Evolutionary conservation across 768 basidiomycete species (phyloP).

Genomic region (Melanogaster broomeanus): DNA sequence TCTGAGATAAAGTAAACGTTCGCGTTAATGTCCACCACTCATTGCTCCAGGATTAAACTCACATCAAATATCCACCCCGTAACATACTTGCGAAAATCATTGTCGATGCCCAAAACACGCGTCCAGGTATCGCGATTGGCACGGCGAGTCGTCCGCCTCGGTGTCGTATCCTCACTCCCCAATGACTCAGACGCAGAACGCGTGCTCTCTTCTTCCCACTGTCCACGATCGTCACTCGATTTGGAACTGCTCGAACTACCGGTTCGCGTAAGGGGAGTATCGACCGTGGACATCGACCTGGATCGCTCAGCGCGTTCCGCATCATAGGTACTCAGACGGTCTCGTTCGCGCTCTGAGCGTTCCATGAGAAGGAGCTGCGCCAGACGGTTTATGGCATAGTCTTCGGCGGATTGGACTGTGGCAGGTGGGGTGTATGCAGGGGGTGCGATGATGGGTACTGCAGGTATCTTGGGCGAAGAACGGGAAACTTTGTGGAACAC

Average conservation of each 20-base stretch:
- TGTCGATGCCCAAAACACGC: slow-evolving; percentile 32
- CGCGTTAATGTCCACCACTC: neutral
- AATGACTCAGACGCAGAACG: slow-evolving; percentile 18
- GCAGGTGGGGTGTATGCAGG: slow-evolving; percentile 37
- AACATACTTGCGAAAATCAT: slow-evolving; percentile 34
- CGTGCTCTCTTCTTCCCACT: slow-evolving; percentile 20
- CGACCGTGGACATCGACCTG: neutral
- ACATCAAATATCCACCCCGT: slow-evolving; percentile 52
- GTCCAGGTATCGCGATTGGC: slow-evolving; percentile 13
- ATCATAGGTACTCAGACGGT: slow-evolving; percentile 27
- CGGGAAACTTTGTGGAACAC: slow-evolving; percentile 3
- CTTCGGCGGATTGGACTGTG: slow-evolving; percentile 32
- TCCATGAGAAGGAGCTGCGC: slow-evolving; percentile 44
- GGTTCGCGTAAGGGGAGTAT: slow-evolving; percentile 1
- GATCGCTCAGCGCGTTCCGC: slow-evolving; percentile 9
- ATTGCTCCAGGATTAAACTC: neutral
- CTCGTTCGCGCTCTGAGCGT: slow-evolving; percentile 33
- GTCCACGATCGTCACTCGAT: slow-evolving; percentile 10
- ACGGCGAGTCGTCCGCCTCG: neutral
- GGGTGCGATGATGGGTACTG: slow-evolving; percentile 58
- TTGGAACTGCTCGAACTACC: slow-evolving; percentile 8
- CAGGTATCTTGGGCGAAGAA: slow-evolving; percentile 10
- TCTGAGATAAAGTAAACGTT: slow-evolving; percentile 1
- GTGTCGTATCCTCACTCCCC: slow-evolving; percentile 10
- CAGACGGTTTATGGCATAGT: slow-evolving; percentile 46